Evolutionary conservation across 768 basidiomycete genomes (phyloP).

Genomic region (Phylloporus sp.): DNA sequence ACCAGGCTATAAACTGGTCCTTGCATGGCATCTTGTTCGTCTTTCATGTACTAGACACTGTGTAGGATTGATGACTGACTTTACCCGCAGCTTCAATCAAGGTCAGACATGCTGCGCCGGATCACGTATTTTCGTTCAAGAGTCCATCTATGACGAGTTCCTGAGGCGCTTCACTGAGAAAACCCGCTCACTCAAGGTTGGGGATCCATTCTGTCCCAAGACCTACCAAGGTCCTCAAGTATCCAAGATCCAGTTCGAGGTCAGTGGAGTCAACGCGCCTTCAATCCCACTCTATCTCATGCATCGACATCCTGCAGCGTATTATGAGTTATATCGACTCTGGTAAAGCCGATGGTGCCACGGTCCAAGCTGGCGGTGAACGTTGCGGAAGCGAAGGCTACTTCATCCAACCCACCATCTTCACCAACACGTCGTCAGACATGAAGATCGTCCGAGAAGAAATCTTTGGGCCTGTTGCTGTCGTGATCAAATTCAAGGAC

Average conservation of each 20-base stretch:
- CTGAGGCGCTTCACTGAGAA: constrained; percentile 52
- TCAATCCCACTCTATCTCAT: background rate
- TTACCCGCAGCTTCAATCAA: constrained; percentile 53
- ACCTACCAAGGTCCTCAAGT: constrained; percentile 78
- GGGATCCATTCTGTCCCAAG: constrained; percentile 61
- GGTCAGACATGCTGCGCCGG: constrained; percentile 82
- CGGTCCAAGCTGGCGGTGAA: constrained; percentile 57
- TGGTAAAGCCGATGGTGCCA: constrained; percentile 71
- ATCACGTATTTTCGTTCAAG: constrained; percentile 80
- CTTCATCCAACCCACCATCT: constrained; percentile 75
- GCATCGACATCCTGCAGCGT: constrained; percentile 39
- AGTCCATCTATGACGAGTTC: constrained; percentile 75
- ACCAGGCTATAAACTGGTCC: constrained; percentile 67
- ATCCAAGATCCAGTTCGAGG: constrained; percentile 70
- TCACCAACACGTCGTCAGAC: constrained; percentile 58
- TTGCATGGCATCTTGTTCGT: constrained; percentile 70
- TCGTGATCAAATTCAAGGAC: constrained; percentile 71
- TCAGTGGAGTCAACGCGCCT: constrained; percentile 30
- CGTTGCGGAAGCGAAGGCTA: constrained; percentile 57
- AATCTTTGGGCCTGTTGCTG: constrained; percentile 80
- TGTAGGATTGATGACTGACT: constrained; percentile 15
- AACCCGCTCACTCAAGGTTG: constrained; percentile 55
- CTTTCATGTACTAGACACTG: background rate
- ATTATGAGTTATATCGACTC: constrained; percentile 76
- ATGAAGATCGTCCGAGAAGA: constrained; percentile 77